Base-by-base conservation (phyloP, 768 basidiomycete species). In the Macrolepiota dolichaula region DNA sequence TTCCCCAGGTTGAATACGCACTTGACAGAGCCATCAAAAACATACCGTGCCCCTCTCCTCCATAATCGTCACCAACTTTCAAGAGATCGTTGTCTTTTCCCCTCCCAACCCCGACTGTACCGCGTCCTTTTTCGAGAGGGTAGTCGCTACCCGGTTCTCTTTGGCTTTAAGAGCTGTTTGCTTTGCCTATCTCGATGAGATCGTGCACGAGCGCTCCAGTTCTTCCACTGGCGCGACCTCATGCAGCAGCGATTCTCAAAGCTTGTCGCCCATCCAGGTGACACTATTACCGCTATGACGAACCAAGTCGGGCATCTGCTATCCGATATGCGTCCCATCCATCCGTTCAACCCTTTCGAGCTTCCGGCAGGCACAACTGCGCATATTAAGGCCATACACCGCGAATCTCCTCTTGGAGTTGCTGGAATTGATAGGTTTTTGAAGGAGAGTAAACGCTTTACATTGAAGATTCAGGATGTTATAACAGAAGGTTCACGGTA, bases 131-230 rank as follows among this genome's bases (percentile, higher is more conserved):
- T n/a, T n/a, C n/a, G n/a, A n/a, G n/a, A n/a, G n/a, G n/a, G 22
- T 63, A 24, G 59, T 17, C 6, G 63, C 64, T 7, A 62, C 63
- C 40, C 47, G 55, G 4, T 55, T 60, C 22, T 37, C 55, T 51
- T 55, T 66, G 44, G 62, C 67, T 36, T 44, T 66, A 15, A 60
- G 65, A 44, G 62, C 61, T 17, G 49, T 66, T 44, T 37, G 57
- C 25, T 50, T 62, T 11, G 65, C 67, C 17, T 62, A 57, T 57
- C 51, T 68, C 11, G 24, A 49, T 62, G 64, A 44, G 64, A 70
- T 64, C 66, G 57, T 22, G n/a, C n/a, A n/a, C n/a, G n/a, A n/a
- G n/a, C n/a, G n/a, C n/a, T n/a, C n/a, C n/a, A n/a, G n/a, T n/a
- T n/a, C n/a, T n/a, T n/a, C n/a, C n/a, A n/a, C n/a, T n/a, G n/a